Evolutionary conservation across 2,329 filamentous ascomycete genomes (phyloP), one percentile per base, ranked within the genome.

Genomic region (Botrytis tulipae): DNA sequence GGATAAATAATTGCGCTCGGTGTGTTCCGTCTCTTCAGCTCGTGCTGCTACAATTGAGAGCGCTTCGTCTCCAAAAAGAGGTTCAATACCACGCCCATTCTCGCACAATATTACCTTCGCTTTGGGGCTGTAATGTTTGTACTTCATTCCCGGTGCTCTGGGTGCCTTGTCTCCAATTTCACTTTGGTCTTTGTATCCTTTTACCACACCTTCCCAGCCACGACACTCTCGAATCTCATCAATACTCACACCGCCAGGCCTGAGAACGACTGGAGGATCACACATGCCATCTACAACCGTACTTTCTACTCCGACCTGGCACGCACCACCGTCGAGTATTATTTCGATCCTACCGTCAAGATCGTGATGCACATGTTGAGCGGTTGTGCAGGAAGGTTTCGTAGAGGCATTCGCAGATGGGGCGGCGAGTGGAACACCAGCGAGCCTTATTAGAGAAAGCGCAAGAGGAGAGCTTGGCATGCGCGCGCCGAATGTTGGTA

Each of bases 61-160:
- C 3, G 61, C 42, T 72, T 72, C 70, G 25, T 66, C 37, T 12
- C 37, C 60, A 35, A 72, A 48, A 32, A 57, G 37, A 42, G 14
- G 60, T 51, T 29, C 70, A 54, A n/a, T 54, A 2, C 22, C 8
- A 46, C 44, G 12, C n/a, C 44, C 60, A 40, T 88, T 83, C 81
- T 97, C 93, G 80, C 94, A 97, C 2, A 98, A 85, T 22, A 97
- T 85, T 3, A 99, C 95, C 63, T 87, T 90, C 1, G 96, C 97
- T 82, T 91, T 93, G 1, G 96, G 96, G 61, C 95, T 97, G 80
- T 99, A 99, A 82, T 99, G 96, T 81, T 96, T 93, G 82, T 99
- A 99, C 83, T 99, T 99, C 96, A 99, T 99, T 1, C 96, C 96
- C 0, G 96, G 96, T 0, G 96, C 96, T 73, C 93, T 87, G 0